phyloP scores from a whole-genome alignment of 2,329 filamentous ascomycete genomes.

The Magnaporthales sp. region DNA sequence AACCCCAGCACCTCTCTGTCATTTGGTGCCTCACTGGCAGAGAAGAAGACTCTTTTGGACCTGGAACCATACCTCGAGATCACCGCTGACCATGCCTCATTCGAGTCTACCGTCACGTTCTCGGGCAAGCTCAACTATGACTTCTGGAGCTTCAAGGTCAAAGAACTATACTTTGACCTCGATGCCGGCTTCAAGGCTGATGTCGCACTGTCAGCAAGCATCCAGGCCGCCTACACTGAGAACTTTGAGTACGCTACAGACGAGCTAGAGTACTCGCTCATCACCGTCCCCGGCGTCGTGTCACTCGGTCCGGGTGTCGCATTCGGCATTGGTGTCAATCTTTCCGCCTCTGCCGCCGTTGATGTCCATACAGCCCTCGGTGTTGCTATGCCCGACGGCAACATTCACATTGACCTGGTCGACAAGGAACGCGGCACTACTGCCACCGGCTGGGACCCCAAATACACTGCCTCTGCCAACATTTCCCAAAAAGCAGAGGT shows the following conservation, averaged over 20 bases:
- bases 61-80: slow-evolving; percentile 21
- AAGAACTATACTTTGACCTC: slow-evolving; percentile 32
- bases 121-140: slow-evolving; percentile 32
- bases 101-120: slow-evolving; percentile 28
- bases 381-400: slow-evolving; percentile 8
- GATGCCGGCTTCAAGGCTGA: slow-evolving; percentile 27
- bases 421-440: slow-evolving; percentile 10
- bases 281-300: slow-evolving; percentile 31
- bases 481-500: slow-evolving; percentile 14
- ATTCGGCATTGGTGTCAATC: slow-evolving; percentile 2
- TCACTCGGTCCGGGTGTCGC: slow-evolving; percentile 11
- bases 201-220: slow-evolving; percentile 24
- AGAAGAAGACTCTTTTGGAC: slow-evolving; percentile 11
- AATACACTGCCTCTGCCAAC: slow-evolving; percentile 10
- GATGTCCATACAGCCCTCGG: background rate
- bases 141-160: slow-evolving; percentile 21
- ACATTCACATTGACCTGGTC: slow-evolving; percentile 19
- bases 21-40: slow-evolving; percentile 18
- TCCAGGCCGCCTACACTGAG: slow-evolving; percentile 23
- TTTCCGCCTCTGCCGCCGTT: background rate
- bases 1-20: slow-evolving; percentile 21
- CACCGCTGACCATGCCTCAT: slow-evolving; percentile 23
- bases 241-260: slow-evolving; percentile 25
- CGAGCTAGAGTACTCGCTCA: slow-evolving; percentile 25
- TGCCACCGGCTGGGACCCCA: slow-evolving; percentile 13